Base-by-base conservation (phyloP, 2,329 filamentous ascomycete species). In the Ilyonectria robusta region DNA sequence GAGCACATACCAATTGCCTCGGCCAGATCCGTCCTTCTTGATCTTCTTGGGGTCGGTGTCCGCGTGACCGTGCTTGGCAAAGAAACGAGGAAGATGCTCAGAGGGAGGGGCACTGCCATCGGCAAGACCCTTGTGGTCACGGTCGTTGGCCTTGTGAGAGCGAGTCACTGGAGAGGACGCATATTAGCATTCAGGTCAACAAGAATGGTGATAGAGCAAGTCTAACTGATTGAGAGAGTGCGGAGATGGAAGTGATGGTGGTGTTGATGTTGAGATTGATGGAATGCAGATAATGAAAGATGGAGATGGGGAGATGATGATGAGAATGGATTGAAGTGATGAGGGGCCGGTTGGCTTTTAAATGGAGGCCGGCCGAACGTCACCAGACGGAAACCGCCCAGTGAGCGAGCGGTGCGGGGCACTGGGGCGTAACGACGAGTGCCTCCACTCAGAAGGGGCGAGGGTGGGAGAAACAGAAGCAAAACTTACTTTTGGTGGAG, bases 1-100 rank as follows among this genome's bases (percentile, higher is more conserved):
- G 26, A 21, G 15, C 26, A 78, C 92, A 82, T 89, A 97, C 95
- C 95, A 99, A 83, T 98, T 98, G 79, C 93, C 94, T 83, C 93
- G 95, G 74, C 95, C 95, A 74, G 89, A 92, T 70, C 95, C 95
- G 78, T 97, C 93, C 87, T 99, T 99, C 91, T 99, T 99, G 79
- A 93, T 92, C 87, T 97, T 96, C 82, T 94, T 94, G 68, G 96
- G 95, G 78, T 97, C 93, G 74, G 87, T 86, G 78, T 94, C 94
- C 76, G 90, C 86, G 79, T 92, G 92, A 73, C 95, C 95, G 67
- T 89, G 84, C 85, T 98, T 98, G 82, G 90, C 94, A 81, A 98
- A 98, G 89, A 93, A 98, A 78, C 94, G 94, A 78, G 96, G 95
- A 31, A 97, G 84, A 76, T 92, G 88, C 74, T 96, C 92, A 71